Percentiles rank a stretch among this genome's conserved stretches.
Conservation (phyloP, 352 stramenopile species). For the Globisporangium splendens region DNA sequence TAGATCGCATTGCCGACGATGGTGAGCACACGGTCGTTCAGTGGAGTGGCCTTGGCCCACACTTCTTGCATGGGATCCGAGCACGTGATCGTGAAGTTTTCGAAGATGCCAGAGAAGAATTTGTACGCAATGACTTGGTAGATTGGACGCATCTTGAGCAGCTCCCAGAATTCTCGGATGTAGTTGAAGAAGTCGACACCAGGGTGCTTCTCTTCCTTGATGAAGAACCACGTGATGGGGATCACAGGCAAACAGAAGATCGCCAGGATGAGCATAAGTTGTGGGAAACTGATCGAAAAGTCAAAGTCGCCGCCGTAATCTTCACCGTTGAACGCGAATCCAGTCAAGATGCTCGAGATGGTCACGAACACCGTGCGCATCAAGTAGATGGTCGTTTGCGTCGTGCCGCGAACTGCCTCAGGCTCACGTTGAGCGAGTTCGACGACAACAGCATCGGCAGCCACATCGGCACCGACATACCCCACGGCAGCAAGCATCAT, state of each 20-base stretch:
- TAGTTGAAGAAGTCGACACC: slow-evolving; percentile 16
- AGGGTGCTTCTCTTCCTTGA: slow-evolving; percentile 21
- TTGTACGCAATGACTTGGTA: slow-evolving; percentile 18
- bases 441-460: slow-evolving; percentile 22
- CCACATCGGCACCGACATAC: slow-evolving; percentile 23
- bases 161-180: slow-evolving; percentile 15
- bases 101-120: slow-evolving; percentile 15
- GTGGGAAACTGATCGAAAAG: slow-evolving; percentile 15
- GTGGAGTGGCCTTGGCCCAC: slow-evolving; percentile 9
- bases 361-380: slow-evolving; percentile 13
- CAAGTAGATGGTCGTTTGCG: slow-evolving; percentile 20
- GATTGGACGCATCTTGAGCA: slow-evolving; percentile 20
- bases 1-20: slow-evolving; percentile 13
- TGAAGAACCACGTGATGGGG: slow-evolving; percentile 21
- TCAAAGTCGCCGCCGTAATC: slow-evolving; percentile 16
- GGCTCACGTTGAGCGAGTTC: slow-evolving; percentile 26
- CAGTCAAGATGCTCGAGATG: slow-evolving; percentile 8
- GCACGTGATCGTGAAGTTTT: slow-evolving; percentile 13
- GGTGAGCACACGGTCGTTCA: slow-evolving; percentile 8
- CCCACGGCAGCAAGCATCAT: slow-evolving; percentile 17
- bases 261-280: slow-evolving; percentile 10
- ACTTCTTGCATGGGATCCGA: slow-evolving; percentile 11
- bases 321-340: slow-evolving; percentile 14
- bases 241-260: slow-evolving; percentile 18
- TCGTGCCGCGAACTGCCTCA: slow-evolving; percentile 17